Base-by-base conservation (phyloP, 495 filamentous ascomycete genomes). In the Peziza echinospora region DNA sequence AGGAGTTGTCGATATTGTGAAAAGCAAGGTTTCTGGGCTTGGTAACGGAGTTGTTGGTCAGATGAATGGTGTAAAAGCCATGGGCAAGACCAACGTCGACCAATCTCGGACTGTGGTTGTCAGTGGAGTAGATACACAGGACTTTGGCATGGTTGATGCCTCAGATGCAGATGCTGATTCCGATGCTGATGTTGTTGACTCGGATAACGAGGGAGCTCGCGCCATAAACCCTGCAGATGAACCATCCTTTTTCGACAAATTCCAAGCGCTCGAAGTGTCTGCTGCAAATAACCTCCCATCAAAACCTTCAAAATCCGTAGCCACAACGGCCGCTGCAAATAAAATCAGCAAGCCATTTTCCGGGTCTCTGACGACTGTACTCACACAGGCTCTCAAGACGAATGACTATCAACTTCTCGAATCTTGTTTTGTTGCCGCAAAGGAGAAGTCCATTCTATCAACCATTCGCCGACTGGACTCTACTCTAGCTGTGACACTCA, bases 381-480 rank as follows among this genome's bases (percentile, higher is more conserved):
- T 97, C 51, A 77, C 85, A 16, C 89, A 96, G 57, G 82, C 89
- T 3, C 80, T 97, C 37, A 77, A 78, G 58, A 94, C 85, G 23
- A 86, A 93, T 63, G 89, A 97, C 63, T 66, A 66, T 44, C 72
- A 73, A 40, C 78, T 94, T 47, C 77, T 97, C 46, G 87, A 96
- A 63, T 84, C 82, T 1, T 94, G 87, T 62, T 77, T 97, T 53
- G 79, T 81, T 58, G 76, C 77, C 22, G 72, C 67, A 47, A 82
- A 93, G 55, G 57, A 73, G 49, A 64, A 65, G 44, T 82, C 75
- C 49, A 80, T 97, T 53, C 78, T 82, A 48, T 72, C 77, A 34
- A 97, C 89, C 43, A 82, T 97, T 48, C 78, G 92, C 54, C 77
- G 85, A 43, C 71, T 97, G 26, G 83, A 85, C 52, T 91, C 89